Base-by-base conservation (phyloP, 176 grass and related monocot genomes). In the Ensete glaucum region DNA sequence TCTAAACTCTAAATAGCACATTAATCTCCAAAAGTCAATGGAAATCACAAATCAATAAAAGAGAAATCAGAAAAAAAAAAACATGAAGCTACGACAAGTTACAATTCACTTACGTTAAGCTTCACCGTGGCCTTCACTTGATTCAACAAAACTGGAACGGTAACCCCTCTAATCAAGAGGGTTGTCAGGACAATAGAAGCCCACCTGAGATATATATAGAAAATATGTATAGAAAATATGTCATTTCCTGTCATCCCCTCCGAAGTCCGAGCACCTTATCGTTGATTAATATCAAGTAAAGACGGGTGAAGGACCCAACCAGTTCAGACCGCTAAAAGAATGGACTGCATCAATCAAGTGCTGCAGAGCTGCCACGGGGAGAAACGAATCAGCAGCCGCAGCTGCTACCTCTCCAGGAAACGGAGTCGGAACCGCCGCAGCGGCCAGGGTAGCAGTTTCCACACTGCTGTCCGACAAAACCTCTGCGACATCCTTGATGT, bases 381-480 rank as follows among this genome's bases (percentile, higher is more conserved):
- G 22, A 68, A 87, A 99, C 1, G 86, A 87, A 68, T 87, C 95
- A 0, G 76, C 86, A 9, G 95, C 95, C 21, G 95, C 95, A 1
- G 95, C 90, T 1, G 95, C 88, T 19, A 98, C 95, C 80, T 98
- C 95, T 12, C 94, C 95, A 8, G 88, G 85, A 73, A 91, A 93
- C 43, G 95, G 80, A 52, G 80, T 82, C 75, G 95, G 90, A 4
- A 77, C 74, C 10, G 82, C 62, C 9, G 52, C 62, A 13, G 6
- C 67, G 4, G 86, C 81, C 11, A 77, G 77, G 2, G 59, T 11
- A 10, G 83, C 82, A 68, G 83, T 82, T 3, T 12, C 85, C 15
- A 97, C 69, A 62, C 83, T 75, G 60, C 21, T 50, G 8, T 81
- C 82, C 56, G 79, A 77, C 72, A 92, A 57, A 50, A 78, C 52